Percentiles rank a stretch among this genome's conserved stretches.
Evolutionary conservation across 2,329 filamentous ascomycete species (phyloP).

Genomic region (Metarhizium guizhouense): DNA sequence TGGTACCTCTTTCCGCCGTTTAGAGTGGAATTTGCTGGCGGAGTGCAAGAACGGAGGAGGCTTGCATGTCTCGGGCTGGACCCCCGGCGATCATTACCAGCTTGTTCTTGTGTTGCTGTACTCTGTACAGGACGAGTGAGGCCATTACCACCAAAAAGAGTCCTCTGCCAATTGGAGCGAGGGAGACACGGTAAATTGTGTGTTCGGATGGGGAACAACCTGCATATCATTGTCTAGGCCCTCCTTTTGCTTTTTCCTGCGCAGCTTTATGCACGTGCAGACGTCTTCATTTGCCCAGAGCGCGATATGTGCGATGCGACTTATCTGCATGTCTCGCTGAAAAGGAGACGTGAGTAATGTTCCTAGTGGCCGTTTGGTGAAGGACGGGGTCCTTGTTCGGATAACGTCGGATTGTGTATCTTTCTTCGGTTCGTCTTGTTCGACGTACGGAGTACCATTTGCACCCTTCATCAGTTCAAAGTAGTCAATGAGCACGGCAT

Average conservation of each 20-base stretch:
- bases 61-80: not conserved
- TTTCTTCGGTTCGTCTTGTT: too few relatives aligned
- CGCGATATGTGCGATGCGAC: not conserved
- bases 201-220: not conserved
- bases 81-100: not conserved
- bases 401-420: too few relatives aligned
- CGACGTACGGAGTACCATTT: too few relatives aligned
- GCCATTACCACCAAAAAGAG: not conserved
- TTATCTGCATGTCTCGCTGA: not conserved
- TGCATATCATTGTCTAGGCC: not conserved
- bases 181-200: not conserved
- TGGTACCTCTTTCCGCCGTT: too few relatives aligned
- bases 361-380: too few relatives aligned
- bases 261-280: not conserved
- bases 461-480: too few relatives aligned
- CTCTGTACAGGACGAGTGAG: not conserved
- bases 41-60: not conserved
- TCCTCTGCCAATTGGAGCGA: not conserved
- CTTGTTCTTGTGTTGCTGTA: not conserved
- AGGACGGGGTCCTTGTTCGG: too few relatives aligned
- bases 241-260: not conserved
- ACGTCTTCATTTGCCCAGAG: not conserved
- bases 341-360: not conserved
- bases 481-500: not conserved
- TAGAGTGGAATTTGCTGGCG: too few relatives aligned